These are phyloP conservation scores for Monosporascus sp. DNA, from an alignment of 2,329 filamentous ascomycete genomes.

Conservation along the genomic window DNA sequence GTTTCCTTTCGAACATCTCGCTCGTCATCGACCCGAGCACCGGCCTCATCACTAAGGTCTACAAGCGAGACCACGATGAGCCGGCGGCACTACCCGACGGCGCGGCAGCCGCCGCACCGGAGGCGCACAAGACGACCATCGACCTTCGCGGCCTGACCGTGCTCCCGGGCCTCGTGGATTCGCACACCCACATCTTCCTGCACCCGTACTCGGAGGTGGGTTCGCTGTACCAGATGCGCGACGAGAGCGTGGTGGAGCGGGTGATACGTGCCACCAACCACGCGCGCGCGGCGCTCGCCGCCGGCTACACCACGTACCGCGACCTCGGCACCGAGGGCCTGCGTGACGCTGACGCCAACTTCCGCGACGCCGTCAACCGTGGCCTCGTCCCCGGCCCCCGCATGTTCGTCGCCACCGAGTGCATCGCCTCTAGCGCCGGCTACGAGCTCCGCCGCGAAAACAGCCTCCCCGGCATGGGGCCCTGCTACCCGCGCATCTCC, in stretches of 20 bases:
- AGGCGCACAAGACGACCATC: constrained; percentile 25
- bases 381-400: constrained; percentile 49
- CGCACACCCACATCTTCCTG: constrained; percentile 52
- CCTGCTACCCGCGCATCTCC: constrained; percentile 30
- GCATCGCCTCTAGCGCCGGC: constrained; percentile 43
- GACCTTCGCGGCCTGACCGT: constrained; percentile 49
- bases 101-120: background rate
- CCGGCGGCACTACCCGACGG: background rate
- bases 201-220: constrained; percentile 38
- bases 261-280: constrained; percentile 50
- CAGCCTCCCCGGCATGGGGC: constrained; percentile 20
- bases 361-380: constrained; percentile 50
- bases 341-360: constrained; percentile 41
- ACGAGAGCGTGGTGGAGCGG: constrained; percentile 53
- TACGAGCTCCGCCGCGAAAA: constrained; percentile 48
- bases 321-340: constrained; percentile 51
- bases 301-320: constrained; percentile 55
- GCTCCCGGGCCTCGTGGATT: constrained; percentile 49
- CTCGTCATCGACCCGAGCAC: constrained; percentile 17
- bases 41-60: constrained; percentile 17
- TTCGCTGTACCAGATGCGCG: constrained; percentile 44
- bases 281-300: constrained; percentile 45
- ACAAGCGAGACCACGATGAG: constrained; percentile 10
- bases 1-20: constrained; percentile 15
- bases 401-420: constrained; percentile 49